Percentiles rank a stretch among this genome's conserved stretches.
These are phyloP conservation scores for Phytophthora syringae DNA, from an alignment of 352 stramenopile genomes.

Conservation along the genomic window DNA sequence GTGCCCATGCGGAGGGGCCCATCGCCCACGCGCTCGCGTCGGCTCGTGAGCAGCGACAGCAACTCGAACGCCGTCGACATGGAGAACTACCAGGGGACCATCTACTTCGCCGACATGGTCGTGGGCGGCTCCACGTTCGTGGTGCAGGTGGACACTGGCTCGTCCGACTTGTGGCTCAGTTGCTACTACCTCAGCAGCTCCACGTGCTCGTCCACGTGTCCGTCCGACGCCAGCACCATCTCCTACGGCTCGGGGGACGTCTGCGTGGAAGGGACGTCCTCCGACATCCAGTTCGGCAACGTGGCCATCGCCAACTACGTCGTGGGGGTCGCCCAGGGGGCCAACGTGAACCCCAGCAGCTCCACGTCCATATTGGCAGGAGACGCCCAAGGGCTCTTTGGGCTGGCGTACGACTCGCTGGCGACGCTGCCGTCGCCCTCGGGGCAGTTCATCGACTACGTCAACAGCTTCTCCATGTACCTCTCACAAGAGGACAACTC, in stretches of 20 bases:
- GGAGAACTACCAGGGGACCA: slow-evolving; percentile 63
- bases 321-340: slow-evolving; percentile 59
- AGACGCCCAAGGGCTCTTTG: slow-evolving; percentile 66
- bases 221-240: slow-evolving; percentile 46
- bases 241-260: slow-evolving; percentile 71
- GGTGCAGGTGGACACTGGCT: slow-evolving; percentile 79
- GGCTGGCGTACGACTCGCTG: slow-evolving; percentile 62
- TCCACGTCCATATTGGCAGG: slow-evolving; percentile 47
- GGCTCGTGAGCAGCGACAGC: slow-evolving; percentile 35
- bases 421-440: slow-evolving; percentile 52
- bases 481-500: slow-evolving; percentile 49
- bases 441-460: slow-evolving; percentile 63
- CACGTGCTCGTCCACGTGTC: slow-evolving; percentile 56
- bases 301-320: slow-evolving; percentile 54
- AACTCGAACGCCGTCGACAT: slow-evolving; percentile 47
- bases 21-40: slow-evolving; percentile 23
- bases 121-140: slow-evolving; percentile 50
- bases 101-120: slow-evolving; percentile 69
- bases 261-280: slow-evolving; percentile 56
- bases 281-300: slow-evolving; percentile 53
- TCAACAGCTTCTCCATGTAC: slow-evolving; percentile 78
- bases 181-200: slow-evolving; percentile 57
- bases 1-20: slow-evolving; percentile 25
- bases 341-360: slow-evolving; percentile 52
- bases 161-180: slow-evolving; percentile 80